Evolutionary conservation across 2,329 filamentous ascomycete species (phyloP), one percentile per base, ranked within the genome.

Genomic region (Ophiostoma ulmi): DNA sequence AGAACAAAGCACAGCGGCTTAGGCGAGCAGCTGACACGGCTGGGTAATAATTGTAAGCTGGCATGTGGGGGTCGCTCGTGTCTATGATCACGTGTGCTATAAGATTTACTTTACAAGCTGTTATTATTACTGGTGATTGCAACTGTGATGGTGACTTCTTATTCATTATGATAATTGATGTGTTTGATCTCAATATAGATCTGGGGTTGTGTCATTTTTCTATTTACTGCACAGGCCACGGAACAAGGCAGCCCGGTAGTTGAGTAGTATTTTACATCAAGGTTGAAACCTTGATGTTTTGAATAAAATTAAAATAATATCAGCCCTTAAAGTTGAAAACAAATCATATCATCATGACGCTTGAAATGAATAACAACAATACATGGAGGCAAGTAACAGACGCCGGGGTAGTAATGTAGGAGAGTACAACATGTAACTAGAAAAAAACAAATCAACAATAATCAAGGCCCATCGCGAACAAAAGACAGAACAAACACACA

Each of bases 401-500:
- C 52, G 22, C 52, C 52, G 8, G n/a, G n/a, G 48, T n/a, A n/a
- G 26, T 26, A 26, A 10, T 26, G 22, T 22, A 26, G 22, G 26
- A 5, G 22, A 58, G 52, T 58, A 26, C 13, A 14, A 4, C n/a
- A 14, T 58, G n/a, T 10, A 31, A 31, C 31, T 31, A 58, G n/a
- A 5, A 4, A 11, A 11, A 48, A 22, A 1, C 5, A 36, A 39
- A 41, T 26, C 36, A 66, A 66, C n/a, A 41, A 26, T 8, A n/a
- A 31, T 13, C 44, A 13, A 48, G 10, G 2, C 31, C 31, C 31
- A 31, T 31, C 31, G 31, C 31, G 31, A 69, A 44, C n/a, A 38
- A 44, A 52, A 17, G 17, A 64, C 7, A 67, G 64, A 58, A 13
- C 67, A n/a, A 41, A 10, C 69, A 63, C 1, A 64, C 58, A 55